phyloP scores from a whole-genome alignment of 805 yeast species.

The Barnettozyma wickerhamii region DNA sequence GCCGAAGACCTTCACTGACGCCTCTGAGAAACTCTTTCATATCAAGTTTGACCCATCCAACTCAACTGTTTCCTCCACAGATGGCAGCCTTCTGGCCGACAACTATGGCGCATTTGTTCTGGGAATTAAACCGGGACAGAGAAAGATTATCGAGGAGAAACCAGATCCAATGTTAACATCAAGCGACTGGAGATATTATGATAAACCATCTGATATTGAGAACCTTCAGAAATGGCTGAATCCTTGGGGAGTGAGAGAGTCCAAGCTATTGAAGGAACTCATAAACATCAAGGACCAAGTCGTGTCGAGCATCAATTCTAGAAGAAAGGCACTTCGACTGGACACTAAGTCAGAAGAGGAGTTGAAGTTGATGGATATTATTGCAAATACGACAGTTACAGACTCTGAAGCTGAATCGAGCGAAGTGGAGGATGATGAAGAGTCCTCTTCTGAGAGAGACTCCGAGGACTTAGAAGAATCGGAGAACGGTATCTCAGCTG shows the following conservation, averaged over 20 bases:
- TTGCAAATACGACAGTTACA: slow-evolving; percentile 33
- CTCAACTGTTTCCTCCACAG: slow-evolving; percentile 50
- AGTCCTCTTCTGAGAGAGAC: slow-evolving; percentile 15
- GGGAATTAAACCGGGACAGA: slow-evolving; percentile 32
- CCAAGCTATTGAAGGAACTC: slow-evolving; percentile 59
- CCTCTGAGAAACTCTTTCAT: slow-evolving; percentile 19
- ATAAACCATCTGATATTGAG: slow-evolving; percentile 53
- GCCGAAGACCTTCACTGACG: slow-evolving; percentile 21
- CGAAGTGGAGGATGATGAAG: slow-evolving; percentile 16
- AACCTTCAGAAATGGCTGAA: slow-evolving; percentile 61
- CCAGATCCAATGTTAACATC: slow-evolving; percentile 50
- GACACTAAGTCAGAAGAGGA: slow-evolving; percentile 42
- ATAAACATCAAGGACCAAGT: slow-evolving; percentile 48
- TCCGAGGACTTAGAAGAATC: slow-evolving; percentile 9
- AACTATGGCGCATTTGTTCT: slow-evolving; percentile 32
- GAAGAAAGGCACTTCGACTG: slow-evolving; percentile 49
- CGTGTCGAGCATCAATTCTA: slow-evolving; percentile 48
- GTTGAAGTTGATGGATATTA: slow-evolving; percentile 33
- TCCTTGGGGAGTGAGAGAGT: slow-evolving; percentile 72
- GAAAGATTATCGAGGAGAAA: slow-evolving; percentile 66
- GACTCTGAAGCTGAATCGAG: slow-evolving; percentile 29
- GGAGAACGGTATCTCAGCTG: slow-evolving; percentile 11
- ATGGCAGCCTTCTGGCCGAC: slow-evolving; percentile 34
- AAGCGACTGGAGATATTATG: slow-evolving; percentile 68
- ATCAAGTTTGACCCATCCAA: slow-evolving; percentile 34